Evolutionary conservation across 2,329 filamentous ascomycete genomes (phyloP).

Genomic region (Leptographium wingfieldii): DNA sequence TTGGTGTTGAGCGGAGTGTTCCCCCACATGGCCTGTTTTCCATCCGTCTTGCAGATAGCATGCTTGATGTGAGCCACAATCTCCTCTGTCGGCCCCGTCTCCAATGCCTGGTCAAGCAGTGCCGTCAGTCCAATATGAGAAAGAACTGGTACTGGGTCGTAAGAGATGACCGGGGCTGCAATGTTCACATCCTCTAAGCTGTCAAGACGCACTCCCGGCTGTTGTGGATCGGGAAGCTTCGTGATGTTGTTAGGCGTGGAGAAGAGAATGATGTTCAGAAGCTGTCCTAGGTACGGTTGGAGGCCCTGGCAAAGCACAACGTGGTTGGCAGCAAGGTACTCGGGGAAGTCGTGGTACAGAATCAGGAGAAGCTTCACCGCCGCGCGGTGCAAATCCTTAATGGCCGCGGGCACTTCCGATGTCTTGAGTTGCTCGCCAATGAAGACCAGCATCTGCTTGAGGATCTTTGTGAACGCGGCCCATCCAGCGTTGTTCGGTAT

Average conservation of each 20-base stretch:
- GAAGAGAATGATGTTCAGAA: conserved; percentile 78
- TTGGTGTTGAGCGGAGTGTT: conserved; percentile 57
- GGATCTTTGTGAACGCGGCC: conserved; percentile 59
- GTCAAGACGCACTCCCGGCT: conserved; percentile 63
- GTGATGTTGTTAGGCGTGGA: conserved; percentile 56
- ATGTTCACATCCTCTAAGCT: conserved; percentile 62
- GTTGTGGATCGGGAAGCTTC: conserved; percentile 63
- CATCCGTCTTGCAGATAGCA: conserved; percentile 47
- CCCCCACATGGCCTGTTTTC: conserved; percentile 50
- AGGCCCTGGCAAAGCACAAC: conserved; percentile 70
- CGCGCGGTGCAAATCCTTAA: conserved; percentile 75
- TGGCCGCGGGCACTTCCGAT: conserved; percentile 48
- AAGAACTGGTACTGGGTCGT: conserved; percentile 46
- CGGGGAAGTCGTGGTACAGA: conserved; percentile 86
- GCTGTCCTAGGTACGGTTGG: conserved; percentile 71
- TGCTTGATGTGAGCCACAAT: conserved; percentile 65
- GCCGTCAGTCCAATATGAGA: conserved; percentile 42
- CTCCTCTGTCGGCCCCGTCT: conserved; percentile 54
- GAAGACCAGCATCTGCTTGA: conserved; percentile 59
- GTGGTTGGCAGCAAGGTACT: conserved; percentile 83
- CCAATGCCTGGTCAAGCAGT: conserved; percentile 45
- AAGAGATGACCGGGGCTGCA: conserved; percentile 46
- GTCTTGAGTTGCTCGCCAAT: conserved; percentile 71
- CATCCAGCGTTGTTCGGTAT: conserved; percentile 60
- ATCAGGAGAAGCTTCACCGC: conserved; percentile 72